phyloP scores from a whole-genome alignment of 371 early-diverging fungal species.

The Apophysomyces elegans region DNA sequence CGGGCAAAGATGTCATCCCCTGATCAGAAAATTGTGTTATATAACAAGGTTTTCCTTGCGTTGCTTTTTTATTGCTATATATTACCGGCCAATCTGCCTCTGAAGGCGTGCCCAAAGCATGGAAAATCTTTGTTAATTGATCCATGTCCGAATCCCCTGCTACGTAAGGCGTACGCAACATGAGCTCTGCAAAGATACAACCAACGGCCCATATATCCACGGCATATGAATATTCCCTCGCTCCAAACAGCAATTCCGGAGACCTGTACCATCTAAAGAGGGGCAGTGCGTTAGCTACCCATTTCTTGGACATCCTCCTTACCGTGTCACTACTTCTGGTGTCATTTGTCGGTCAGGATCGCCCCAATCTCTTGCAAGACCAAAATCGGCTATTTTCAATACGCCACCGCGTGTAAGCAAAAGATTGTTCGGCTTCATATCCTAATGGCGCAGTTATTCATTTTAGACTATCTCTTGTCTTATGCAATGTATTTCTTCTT shows the following conservation, averaged over 20 bases:
- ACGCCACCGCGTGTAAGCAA: constrained; percentile 89
- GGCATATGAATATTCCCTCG: constrained; percentile 86
- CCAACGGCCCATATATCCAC: constrained; percentile 99
- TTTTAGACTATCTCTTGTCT: background rate
- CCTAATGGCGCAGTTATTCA: constrained; percentile 48
- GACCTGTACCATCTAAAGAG: constrained; percentile 96
- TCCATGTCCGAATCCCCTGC: constrained; percentile 95
- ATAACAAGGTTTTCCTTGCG: background rate
- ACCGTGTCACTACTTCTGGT: constrained; percentile 94
- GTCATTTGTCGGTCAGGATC: constrained; percentile 86
- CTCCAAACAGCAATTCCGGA: constrained; percentile 97
- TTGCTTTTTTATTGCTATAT: constrained; percentile 8
- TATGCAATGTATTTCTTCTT: background rate
- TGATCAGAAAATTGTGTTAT: constrained; percentile 18
- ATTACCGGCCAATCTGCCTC: constrained; percentile 95
- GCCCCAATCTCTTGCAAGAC: constrained; percentile 94
- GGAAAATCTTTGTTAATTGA: constrained; percentile 94
- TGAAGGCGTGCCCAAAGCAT: constrained; percentile 97
- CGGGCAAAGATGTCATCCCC: constrained; percentile 78
- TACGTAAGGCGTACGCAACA: constrained; percentile 95
- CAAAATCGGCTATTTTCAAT: constrained; percentile 99
- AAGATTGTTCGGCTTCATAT: constrained; percentile 99
- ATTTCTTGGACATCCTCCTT: constrained; percentile 3
- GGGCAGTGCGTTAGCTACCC: background rate
- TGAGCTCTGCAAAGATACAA: constrained; percentile 99